Evolutionary conservation across 2,329 filamentous ascomycete species (phyloP).

Genomic region (Fusarium neocosmosporiellum): DNA sequence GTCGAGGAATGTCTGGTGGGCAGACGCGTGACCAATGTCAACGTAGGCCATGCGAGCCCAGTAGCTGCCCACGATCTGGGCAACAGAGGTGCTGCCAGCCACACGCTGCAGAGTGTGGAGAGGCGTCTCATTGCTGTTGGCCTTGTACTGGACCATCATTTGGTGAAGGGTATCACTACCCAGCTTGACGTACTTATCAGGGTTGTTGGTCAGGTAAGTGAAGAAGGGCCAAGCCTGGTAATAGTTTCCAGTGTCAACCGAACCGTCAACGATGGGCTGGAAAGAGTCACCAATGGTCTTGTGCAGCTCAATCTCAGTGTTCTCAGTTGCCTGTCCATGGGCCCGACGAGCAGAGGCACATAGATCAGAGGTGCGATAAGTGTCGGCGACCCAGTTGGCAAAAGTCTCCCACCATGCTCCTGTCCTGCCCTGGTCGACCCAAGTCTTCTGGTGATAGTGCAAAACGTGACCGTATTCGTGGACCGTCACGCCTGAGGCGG

Average conservation of each 20-base stretch:
- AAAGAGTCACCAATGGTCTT: slow-evolving; percentile 59
- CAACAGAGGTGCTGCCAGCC: slow-evolving; percentile 44
- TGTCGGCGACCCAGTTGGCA: slow-evolving; percentile 61
- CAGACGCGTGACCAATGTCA: slow-evolving; percentile 59
- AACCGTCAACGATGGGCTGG: slow-evolving; percentile 60
- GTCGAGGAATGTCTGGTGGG: slow-evolving; percentile 50
- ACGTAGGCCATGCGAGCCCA: slow-evolving; percentile 64
- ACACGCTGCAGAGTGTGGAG: slow-evolving; percentile 58
- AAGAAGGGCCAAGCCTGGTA: slow-evolving; percentile 64
- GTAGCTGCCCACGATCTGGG: slow-evolving; percentile 58
- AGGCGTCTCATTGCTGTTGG: slow-evolving; percentile 60
- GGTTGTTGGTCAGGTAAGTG: slow-evolving; percentile 59
- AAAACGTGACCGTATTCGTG: slow-evolving; percentile 62
- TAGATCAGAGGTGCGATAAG: slow-evolving; percentile 56
- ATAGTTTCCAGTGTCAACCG: slow-evolving; percentile 55
- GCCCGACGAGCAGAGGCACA: slow-evolving; percentile 53
- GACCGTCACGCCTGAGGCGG: slow-evolving; percentile 53
- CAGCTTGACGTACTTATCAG: slow-evolving; percentile 53
- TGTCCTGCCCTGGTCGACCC: slow-evolving; percentile 57
- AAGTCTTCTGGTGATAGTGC: slow-evolving; percentile 56
- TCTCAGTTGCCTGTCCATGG: slow-evolving; percentile 48
- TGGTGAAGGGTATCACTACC: slow-evolving; percentile 55
- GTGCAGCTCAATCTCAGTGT: slow-evolving; percentile 53
- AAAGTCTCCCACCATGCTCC: slow-evolving; percentile 63
- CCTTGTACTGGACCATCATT: slow-evolving; percentile 55